Evolutionary conservation across 345 rosid species (phyloP), one percentile per base, ranked within the genome.

Genomic region (Populus tremula): DNA sequence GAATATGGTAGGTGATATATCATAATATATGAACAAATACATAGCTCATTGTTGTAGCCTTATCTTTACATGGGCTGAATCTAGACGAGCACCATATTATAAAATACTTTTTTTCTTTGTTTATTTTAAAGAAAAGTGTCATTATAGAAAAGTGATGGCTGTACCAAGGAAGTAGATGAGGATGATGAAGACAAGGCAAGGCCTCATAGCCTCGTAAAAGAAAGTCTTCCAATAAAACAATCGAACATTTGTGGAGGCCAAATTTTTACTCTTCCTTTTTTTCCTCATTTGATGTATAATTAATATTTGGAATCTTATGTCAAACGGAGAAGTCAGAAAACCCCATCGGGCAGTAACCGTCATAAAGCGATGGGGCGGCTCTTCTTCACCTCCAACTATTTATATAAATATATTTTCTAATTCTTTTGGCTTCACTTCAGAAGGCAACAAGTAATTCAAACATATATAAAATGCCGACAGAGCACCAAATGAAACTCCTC

Each of bases 371-470:
- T 50, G 56, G 56, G 56, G 56, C 56, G 20, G 56, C 56, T 50
- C 54, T 17, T 6, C 56, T 50, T 4, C 18, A 45, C 70, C 41
- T 47, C 43, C 67, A 54, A 47, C 61, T 4, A 33, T 4, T 4
- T 33, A 33, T 33, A 33, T 33, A 33, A 33, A 33, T 33, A 33
- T 54, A 21, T 23, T 45, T 61, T 73, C 39, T 6, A 6, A 70
- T 79, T 66, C 81, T 59, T 69, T 80, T 71, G 80, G 68, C 71
- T 20, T 38, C 17, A 38, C 31, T 25, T 41, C 25, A 75, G 77
- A n/a, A 41, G 31, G 59, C 59, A 53, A 53, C 0, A 50, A 20
- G 59, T 20, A 18, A 2, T 21, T 0, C 59, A 6, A 20, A 18
- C 59, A 6, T 2, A 56, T 59, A 59, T 59, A 59, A 9, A 59